Conservation (phyloP, 768 basidiomycete species). For the Nevesoporus exiguus region DNA sequence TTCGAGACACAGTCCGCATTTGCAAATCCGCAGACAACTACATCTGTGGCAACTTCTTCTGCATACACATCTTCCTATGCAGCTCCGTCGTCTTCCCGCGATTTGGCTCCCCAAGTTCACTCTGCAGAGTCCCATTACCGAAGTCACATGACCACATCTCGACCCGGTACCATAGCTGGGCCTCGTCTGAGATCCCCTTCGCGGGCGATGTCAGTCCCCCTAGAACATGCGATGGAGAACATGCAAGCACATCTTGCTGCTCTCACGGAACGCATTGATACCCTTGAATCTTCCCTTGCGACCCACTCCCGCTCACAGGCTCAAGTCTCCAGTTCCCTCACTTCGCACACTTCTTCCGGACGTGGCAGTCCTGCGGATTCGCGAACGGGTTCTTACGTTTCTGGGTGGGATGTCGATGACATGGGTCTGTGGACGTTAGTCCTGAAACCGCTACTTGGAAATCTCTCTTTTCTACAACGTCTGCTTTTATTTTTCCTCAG, state of each 20-base stretch:
- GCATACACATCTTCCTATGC: constrained; percentile 39
- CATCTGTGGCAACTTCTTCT: constrained; percentile 36
- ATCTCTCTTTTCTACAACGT: constrained; percentile 45
- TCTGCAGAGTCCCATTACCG: constrained; percentile 37
- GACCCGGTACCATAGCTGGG: constrained; percentile 34
- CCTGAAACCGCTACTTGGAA: constrained; percentile 58
- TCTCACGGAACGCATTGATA: constrained; percentile 78
- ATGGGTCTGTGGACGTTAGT: constrained; percentile 81
- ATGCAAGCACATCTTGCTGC: constrained; percentile 82
- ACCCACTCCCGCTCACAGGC: constrained; percentile 25
- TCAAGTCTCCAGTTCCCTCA: constrained; percentile 41
- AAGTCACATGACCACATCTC: constrained; percentile 32
- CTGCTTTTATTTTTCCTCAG: constrained; percentile 56
- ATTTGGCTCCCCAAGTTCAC: constrained; percentile 37
- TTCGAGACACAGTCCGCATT: constrained; percentile 78
- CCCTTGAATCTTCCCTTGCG: constrained; percentile 46
- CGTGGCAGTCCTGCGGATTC: constrained; percentile 43
- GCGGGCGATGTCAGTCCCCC: constrained; percentile 24
- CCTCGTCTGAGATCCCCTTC: constrained; percentile 43
- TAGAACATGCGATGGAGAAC: constrained; percentile 77
- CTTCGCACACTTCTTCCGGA: constrained; percentile 38
- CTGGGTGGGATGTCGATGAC: constrained; percentile 71
- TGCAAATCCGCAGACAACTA: constrained; percentile 40
- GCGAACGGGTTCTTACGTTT: constrained; percentile 20
- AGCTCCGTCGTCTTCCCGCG: constrained; percentile 38